Conservation (phyloP, 345 rosid species). For the Citrus cavaleriei region DNA sequence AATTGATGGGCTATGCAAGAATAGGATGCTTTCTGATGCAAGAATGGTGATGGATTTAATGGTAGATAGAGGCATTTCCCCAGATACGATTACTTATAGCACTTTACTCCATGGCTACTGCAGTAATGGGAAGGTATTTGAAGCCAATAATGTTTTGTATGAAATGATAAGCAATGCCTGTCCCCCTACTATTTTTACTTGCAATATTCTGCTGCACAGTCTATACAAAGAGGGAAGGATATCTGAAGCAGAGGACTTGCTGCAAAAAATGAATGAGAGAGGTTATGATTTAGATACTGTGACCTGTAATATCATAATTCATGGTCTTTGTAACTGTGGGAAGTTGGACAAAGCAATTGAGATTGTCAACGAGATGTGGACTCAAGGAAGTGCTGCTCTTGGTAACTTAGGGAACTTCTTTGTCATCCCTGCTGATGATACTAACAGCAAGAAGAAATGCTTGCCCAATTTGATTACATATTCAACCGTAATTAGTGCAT, state of each 20-base stretch:
- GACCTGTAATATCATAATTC: conserved; percentile 84
- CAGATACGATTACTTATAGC: conserved; percentile 73
- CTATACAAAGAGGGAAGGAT: conserved; percentile 68
- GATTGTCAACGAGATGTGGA: conserved; percentile 76
- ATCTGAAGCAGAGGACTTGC: conserved; percentile 84
- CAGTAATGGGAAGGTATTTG: conserved; percentile 49
- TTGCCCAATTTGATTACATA: conserved; percentile 71
- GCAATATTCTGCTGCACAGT: conserved; percentile 83
- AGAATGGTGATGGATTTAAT: conserved; percentile 52
- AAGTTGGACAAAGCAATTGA: conserved; percentile 86
- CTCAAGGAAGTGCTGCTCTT: conserved; percentile 87
- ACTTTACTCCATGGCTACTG: conserved; percentile 79
- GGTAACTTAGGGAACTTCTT: conserved; percentile 76
- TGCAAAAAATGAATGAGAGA: conserved; percentile 78
- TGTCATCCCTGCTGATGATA: conserved; percentile 66
- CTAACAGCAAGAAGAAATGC: conserved; percentile 56
- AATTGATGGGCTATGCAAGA: conserved; percentile 80
- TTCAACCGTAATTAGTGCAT: conserved; percentile 67
- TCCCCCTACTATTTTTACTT: conserved; percentile 66
- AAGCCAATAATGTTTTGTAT: conserved; percentile 61
- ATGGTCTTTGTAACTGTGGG: conserved; percentile 76
- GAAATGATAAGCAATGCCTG: conserved; percentile 70
- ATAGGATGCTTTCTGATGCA: conserved; percentile 78
- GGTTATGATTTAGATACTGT: conserved; percentile 77
- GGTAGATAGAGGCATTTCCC: conserved; percentile 55